phyloP scores from a whole-genome alignment of 164 flowering plant genomes.

The Chimonanthus salicifolius region DNA sequence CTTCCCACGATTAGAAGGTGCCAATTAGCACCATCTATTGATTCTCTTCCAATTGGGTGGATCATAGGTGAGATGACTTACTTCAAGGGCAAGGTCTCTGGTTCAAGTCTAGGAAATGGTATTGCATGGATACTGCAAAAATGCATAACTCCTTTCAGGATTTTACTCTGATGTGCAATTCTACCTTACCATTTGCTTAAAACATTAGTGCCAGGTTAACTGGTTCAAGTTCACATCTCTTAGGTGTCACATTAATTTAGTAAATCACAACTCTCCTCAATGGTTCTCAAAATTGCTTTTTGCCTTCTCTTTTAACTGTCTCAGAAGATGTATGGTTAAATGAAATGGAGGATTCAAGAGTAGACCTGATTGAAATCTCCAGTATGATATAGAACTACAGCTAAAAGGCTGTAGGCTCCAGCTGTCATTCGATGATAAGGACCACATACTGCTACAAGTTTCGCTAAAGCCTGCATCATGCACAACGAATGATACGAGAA shows the following conservation, averaged over 20 bases:
- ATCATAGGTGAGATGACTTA: not conserved
- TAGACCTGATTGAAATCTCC: constrained; percentile 98
- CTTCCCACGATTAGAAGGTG: no score
- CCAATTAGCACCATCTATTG: not conserved
- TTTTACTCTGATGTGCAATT: no score
- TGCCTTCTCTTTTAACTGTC: no score
- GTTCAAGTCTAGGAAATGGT: not conserved
- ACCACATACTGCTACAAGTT: constrained; percentile 96
- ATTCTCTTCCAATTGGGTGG: not conserved
- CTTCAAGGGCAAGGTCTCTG: not conserved
- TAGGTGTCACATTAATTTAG: no score
- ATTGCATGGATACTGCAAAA: no score
- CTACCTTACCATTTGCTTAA: no score
- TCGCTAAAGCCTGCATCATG: constrained; percentile 75
- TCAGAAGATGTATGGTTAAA: not conserved
- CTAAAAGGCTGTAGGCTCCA: constrained; percentile 98
- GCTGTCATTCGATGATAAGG: constrained; percentile 99
- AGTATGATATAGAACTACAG: constrained; percentile 96
- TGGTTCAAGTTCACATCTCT: no score
- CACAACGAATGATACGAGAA: not conserved
- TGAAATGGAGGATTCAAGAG: not conserved
- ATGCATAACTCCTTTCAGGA: no score
- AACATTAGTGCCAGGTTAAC: no score
- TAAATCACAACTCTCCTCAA: no score
- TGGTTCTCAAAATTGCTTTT: no score